Evolutionary conservation across 2,329 filamentous ascomycete species (phyloP).

Genomic region (Pseudogymnoascus sp.): DNA sequence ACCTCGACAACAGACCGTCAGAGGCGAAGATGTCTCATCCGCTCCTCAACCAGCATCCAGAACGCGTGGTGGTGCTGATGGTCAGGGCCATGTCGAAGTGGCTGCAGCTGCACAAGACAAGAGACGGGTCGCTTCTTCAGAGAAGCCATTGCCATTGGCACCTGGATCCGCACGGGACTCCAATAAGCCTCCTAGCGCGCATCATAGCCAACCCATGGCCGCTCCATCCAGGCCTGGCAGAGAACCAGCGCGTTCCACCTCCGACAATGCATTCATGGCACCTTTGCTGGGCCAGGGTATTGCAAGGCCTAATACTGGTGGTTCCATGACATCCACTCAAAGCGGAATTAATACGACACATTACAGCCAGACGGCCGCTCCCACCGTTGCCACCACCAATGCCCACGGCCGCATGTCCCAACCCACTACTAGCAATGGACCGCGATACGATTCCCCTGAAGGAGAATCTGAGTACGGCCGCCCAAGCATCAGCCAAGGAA

Average conservation of each 20-base stretch:
- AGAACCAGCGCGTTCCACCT: constrained; percentile 43
- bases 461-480: constrained; percentile 49
- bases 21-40: constrained; percentile 37
- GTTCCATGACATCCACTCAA: constrained; percentile 61
- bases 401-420: constrained; percentile 86
- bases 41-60: constrained; percentile 31
- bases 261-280: constrained; percentile 46
- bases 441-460: constrained; percentile 60
- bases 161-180: constrained; percentile 38
- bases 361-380: constrained; percentile 82
- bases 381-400: constrained; percentile 80
- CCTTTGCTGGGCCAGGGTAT: constrained; percentile 37
- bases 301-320: constrained; percentile 68
- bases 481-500: constrained; percentile 44
- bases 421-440: constrained; percentile 48
- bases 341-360: constrained; percentile 35
- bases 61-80: constrained; percentile 46
- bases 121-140: constrained; percentile 33
- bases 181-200: constrained; percentile 26
- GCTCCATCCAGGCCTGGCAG: constrained; percentile 38
- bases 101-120: constrained; percentile 20
- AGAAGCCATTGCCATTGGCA: constrained; percentile 52
- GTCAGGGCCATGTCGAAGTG: constrained; percentile 42
- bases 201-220: constrained; percentile 33
- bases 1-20: constrained; percentile 74